A percentile compares a stretch with the other conserved stretches of the same genome.
Evolutionary conservation across 805 yeast genomes (phyloP).

Genomic region (Candida golubevii): DNA sequence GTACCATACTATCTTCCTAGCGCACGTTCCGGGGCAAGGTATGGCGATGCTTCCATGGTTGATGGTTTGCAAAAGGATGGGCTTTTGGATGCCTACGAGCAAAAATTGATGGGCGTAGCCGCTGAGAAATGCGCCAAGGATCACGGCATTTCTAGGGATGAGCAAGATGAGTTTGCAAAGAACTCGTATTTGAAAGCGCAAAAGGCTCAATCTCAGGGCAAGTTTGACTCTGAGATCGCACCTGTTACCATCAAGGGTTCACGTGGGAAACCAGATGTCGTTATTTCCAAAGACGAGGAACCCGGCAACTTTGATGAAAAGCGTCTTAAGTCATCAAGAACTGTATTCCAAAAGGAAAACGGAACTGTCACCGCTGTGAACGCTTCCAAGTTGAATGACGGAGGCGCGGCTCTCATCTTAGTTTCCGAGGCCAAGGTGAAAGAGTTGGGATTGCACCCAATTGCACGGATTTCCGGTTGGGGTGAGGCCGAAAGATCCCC

Average conservation of each 20-base stretch:
- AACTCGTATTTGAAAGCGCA: slow-evolving; percentile 83
- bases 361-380: slow-evolving; percentile 98
- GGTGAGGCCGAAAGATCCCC: slow-evolving; percentile 98
- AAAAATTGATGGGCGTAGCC: slow-evolving; percentile 90
- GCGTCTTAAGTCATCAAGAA: slow-evolving; percentile 77
- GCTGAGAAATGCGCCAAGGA: slow-evolving; percentile 96
- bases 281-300: slow-evolving; percentile 81
- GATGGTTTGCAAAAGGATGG: slow-evolving; percentile 96
- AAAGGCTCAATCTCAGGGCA: slow-evolving; percentile 73
- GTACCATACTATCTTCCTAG: slow-evolving; percentile 87
- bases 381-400: slow-evolving; percentile 94
- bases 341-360: slow-evolving; percentile 89
- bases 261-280: slow-evolving; percentile 81
- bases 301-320: slow-evolving; percentile 68
- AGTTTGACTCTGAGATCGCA: slow-evolving; percentile 76
- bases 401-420: slow-evolving; percentile 92
- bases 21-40: slow-evolving; percentile 86
- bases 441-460: slow-evolving; percentile 82
- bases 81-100: slow-evolving; percentile 84
- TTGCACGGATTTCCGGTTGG: slow-evolving; percentile 89
- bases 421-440: slow-evolving; percentile 80
- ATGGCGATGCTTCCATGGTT: slow-evolving; percentile 72
- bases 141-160: slow-evolving; percentile 70
- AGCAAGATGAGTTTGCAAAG: slow-evolving; percentile 87
- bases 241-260: slow-evolving; percentile 86